Percentiles rank a stretch among this genome's conserved stretches.
Evolutionary conservation across 108 stramenopile genomes (phyloP).

Genomic region (Fistulifera pelliculosa): DNA sequence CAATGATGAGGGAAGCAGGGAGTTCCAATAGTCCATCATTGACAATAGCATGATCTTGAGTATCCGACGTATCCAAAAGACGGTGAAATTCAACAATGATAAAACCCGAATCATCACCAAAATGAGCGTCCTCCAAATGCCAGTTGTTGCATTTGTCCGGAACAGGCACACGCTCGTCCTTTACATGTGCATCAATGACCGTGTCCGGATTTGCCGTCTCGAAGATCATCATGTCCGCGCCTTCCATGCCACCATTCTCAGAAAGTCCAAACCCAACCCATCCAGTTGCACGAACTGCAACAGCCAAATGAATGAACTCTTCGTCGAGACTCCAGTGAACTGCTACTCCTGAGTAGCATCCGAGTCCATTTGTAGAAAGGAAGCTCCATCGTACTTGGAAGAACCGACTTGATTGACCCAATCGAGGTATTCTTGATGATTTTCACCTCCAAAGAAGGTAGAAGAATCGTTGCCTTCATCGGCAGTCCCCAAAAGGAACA

Average conservation of each 20-base stretch:
- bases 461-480: no score
- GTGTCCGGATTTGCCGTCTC: conserved; percentile 17
- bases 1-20: conserved; percentile 33
- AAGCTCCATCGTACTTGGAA: no score
- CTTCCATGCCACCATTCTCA: conserved; percentile 22
- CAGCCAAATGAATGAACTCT: neutral
- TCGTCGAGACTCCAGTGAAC: conserved; percentile 32
- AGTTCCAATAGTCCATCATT: conserved; percentile 17
- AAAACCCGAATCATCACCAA: conserved; percentile 18
- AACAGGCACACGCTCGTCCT: conserved; percentile 12
- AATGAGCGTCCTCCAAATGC: conserved; percentile 10
- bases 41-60: conserved; percentile 31
- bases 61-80: conserved; percentile 33
- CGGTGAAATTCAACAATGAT: conserved; percentile 47
- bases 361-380: no score
- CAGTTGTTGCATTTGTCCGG: conserved; percentile 42
- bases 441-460: no score
- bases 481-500: no score
- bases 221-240: conserved; percentile 31
- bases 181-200: conserved; percentile 35
- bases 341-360: conserved; percentile 17
- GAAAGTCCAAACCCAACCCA: conserved; percentile 36
- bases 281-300: conserved; percentile 32
- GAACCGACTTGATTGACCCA: no score
- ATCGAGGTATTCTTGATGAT: no score